Evolutionary conservation across 2,329 filamentous ascomycete species (phyloP), one percentile per base, ranked within the genome.

Genomic region (Trichoderma sp.): DNA sequence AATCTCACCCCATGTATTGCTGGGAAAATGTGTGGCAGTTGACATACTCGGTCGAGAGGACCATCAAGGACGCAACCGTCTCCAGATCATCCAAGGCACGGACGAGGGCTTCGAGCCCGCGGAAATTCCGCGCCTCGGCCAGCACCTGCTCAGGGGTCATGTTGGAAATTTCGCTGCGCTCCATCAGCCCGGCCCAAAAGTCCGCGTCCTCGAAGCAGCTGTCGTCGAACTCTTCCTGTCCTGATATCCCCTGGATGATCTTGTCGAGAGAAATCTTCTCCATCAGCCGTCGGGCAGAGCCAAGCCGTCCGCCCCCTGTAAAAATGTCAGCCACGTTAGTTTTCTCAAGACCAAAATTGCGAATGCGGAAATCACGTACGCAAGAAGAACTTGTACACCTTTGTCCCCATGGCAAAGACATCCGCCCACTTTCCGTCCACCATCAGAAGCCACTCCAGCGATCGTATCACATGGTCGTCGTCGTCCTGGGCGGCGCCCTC

Each of bases 371-470:
- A 5, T 12, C 43, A 84, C 92, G 82, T 85, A 96, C 92, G 84
- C 54, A 96, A 83, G 72, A 97, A 93, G 67, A 89, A 88, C 72
- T 90, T 90, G 78, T 97, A 92, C n/a, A 93, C 84, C 70, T 87
- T 83, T 34, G 86, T 85, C 48, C 92, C 88, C 64, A 87, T 82
- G 19, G 80, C 78, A 71, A 94, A 91, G 24, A 91, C 88, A 65
- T 89, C 82, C 17, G 83, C 80, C 88, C 90, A 93, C 63, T 90
- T 83, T 14, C 85, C 89, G 57, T 90, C 86, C 9, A 94, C 84
- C 64, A 91, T 83, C 65, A 91, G 79, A 74, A 94, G 88, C 93
- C 94, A 98, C 73, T 96, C 91, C 66, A 97, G 79, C 44, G 90
- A 88, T 64, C 90, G 85, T 52, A 97, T 92, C 59, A 97, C 82